Base-by-base conservation (phyloP, 2,329 filamentous ascomycete genomes). In the Ophiostoma montium region DNA sequence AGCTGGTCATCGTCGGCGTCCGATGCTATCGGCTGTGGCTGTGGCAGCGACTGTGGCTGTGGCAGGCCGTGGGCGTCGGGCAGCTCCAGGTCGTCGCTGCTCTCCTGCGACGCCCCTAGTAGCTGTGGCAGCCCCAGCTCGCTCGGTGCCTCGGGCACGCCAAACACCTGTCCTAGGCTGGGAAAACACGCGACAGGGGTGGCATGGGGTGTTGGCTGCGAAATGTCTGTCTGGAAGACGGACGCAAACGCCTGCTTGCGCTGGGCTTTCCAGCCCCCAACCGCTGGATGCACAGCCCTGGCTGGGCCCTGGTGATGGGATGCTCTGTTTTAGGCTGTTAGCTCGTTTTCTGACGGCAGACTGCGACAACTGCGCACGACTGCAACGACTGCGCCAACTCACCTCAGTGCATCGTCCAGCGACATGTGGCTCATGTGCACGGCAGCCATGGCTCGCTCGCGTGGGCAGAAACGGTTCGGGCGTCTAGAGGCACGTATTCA, bases 231-330 rank as follows among this genome's bases (percentile, higher is more conserved):
- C 52, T 70, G 70, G 61, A 79, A 79, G 57, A 78, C 73, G 23
- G 75, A 77, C 53, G 67, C 67, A 56, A 78, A 70, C 39, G 76
- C 64, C 53, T 66, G 70, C 50, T 70, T 68, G 56, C 67, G 72
- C 52, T 69, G 70, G 48, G 65, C 61, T 55, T 64, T 67, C 62
- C 72, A 69, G 52, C 54, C 62, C 65, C 39, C 23, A 12, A 30
- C 39, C 16, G 31, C 31, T 19, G 27, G 19, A 30, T 8, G 23
- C 39, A 30, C 19, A 7, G n/a, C 27, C 12, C 38, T 8, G 23
- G 27, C 21, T 7, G 13, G 23, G 15, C 23, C 30, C 39, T 42
- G 23, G 39, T 42, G 39, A 23, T 42, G 39, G 30, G n/a, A 23
- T 42, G 23, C 10, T 8, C 39, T 42, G 21, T 16, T 30, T 12